Conservation (phyloP, 2,329 filamentous ascomycete genomes). For the Ambrosiella xylebori region DNA sequence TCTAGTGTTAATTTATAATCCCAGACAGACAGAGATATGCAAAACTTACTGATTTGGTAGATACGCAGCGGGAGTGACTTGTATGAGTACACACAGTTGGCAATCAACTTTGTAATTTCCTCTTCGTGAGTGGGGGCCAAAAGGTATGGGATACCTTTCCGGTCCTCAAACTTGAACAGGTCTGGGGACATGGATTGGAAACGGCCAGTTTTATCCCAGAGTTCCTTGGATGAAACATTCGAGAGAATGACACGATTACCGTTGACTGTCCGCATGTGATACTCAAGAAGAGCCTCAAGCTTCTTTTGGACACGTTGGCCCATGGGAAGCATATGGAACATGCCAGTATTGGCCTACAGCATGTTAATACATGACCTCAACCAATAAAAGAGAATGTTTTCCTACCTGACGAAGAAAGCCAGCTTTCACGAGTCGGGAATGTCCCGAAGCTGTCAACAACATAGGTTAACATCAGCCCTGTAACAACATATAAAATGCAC, state of each 20-base stretch:
- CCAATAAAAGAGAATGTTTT: not conserved
- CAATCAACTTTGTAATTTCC: constrained; percentile 75
- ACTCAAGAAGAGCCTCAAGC: constrained; percentile 68
- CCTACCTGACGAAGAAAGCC: constrained; percentile 57
- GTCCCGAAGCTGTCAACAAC: constrained; percentile 8
- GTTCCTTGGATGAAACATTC: constrained; percentile 63
- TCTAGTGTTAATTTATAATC: not conserved
- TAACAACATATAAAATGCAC: constrained; percentile 6
- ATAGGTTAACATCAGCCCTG: not conserved
- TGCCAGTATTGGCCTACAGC: constrained; percentile 58
- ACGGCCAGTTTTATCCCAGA: constrained; percentile 76
- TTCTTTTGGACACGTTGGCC: constrained; percentile 80
- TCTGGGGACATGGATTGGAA: constrained; percentile 57
- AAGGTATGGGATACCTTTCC: constrained; percentile 56
- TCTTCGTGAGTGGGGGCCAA: constrained; percentile 92
- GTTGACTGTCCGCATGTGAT: constrained; percentile 69
- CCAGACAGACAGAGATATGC: not conserved
- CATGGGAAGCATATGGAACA: constrained; percentile 82
- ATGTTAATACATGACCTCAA: not conserved
- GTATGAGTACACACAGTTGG: constrained; percentile 58
- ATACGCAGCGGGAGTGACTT: constrained; percentile 71
- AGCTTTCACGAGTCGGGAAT: constrained; percentile 31
- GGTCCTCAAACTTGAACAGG: constrained; percentile 64
- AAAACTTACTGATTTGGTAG: constrained; percentile 63
- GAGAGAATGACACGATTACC: constrained; percentile 73